A percentile compares a stretch with the other conserved stretches of the same genome.
Conservation (phyloP, 768 basidiomycete species). For the Lentinula detonsa region DNA sequence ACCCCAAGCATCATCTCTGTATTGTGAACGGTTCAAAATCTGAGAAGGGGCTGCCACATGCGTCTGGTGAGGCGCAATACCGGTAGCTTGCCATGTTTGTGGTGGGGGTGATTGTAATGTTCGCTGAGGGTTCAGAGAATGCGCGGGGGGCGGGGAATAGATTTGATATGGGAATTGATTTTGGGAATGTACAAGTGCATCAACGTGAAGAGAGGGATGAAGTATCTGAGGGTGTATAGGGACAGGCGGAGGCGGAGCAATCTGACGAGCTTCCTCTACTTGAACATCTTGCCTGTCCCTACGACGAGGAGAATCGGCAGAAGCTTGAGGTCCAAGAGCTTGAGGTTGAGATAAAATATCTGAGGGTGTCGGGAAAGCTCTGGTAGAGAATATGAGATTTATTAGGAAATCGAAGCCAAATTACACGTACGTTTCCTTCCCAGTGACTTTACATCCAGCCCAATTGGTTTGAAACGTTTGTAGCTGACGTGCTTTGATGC, state of each 20-base stretch:
- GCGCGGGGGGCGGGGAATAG: constrained; percentile 15
- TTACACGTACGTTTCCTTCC: constrained; percentile 57
- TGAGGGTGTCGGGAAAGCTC: constrained; percentile 14
- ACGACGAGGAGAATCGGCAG: constrained; percentile 7
- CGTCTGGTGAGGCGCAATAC: constrained; percentile 62
- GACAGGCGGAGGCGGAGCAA: background rate
- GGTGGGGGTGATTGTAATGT: constrained; percentile 41
- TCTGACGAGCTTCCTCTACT: constrained; percentile 5
- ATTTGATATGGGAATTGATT: constrained; percentile 20
- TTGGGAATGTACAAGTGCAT: constrained; percentile 17
- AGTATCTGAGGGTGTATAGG: constrained; percentile 11
- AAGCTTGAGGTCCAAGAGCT: constrained; percentile 8
- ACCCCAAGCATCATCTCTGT: constrained; percentile 53
- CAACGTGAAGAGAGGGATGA: constrained; percentile 19
- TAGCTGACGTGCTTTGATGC: constrained; percentile 59
- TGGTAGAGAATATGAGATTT: constrained; percentile 6
- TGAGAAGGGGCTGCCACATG: constrained; percentile 44
- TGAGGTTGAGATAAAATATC: constrained; percentile 12
- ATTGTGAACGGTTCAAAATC: constrained; percentile 41
- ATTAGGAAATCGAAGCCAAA: background rate
- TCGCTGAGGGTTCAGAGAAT: constrained; percentile 31
- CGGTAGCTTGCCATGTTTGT: constrained; percentile 61
- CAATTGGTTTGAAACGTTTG: constrained; percentile 74
- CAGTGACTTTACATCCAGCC: constrained; percentile 78
- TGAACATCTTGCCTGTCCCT: constrained; percentile 6